Evolutionary conservation across 305 asterid genomes (phyloP), one percentile per base, ranked within the genome.

Genomic region (Plantago lanceolata): DNA sequence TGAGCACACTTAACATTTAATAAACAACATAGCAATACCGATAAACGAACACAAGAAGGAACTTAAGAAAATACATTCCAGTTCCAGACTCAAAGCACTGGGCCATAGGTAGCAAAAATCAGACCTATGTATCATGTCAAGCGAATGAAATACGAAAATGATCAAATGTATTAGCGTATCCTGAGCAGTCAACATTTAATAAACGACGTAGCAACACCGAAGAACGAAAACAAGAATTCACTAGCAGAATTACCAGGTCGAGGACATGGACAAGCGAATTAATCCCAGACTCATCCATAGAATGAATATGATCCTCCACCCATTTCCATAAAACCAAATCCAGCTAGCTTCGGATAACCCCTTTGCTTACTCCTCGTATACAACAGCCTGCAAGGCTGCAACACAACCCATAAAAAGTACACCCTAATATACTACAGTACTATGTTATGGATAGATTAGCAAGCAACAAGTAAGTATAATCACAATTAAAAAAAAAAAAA

Each of bases 281-380:
- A 59, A 90, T 78, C 66, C 94, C 87, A 68, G 45, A 66, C 79
- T 82, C 88, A 69, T 90, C 94, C 81, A 90, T 79, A 24, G 88
- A 81, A 2, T 76, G 80, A 71, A 90, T 83, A 75, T 90, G 77
- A 58, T 84, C 89, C 79, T 84, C 91, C 78, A 88, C 97, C 96
- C 96, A 90, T 70, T 77, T 88, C 11, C 96, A 96, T 77, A 90
- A 71, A 75, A 88, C 52, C 77, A 88, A 76, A 75, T 90, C 97
- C 73, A 90, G 87, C n/a, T n/a, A n/a, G n/a, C 81, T 90, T 96
- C 56, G 88, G 80, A 65, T 59, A 90, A 26, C 97, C 97, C 79
- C 97, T 84, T 55, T 90, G 97, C 73, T 81, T 88, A 81, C 96
- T 90, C 81, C 95, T n/a, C n/a, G n/a, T 79, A 61, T 88, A 90